A percentile compares a stretch with the other conserved stretches of the same genome.
Evolutionary conservation across 1,284 basidiomycete species (phyloP).

Genomic region (Abortiporus biennis): DNA sequence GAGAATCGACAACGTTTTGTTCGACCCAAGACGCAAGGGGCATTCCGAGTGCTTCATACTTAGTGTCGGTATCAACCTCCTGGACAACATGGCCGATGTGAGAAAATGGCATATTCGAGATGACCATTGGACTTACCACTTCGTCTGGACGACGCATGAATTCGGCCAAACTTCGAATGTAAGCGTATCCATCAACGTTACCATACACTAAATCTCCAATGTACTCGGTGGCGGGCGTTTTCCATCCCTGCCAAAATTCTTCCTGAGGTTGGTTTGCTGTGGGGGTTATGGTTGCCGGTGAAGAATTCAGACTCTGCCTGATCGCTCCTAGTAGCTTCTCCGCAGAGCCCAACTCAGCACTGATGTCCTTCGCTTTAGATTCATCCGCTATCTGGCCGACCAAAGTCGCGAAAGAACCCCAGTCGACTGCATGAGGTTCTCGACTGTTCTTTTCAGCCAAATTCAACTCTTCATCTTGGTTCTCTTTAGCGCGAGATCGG

Average conservation of each 20-base stretch:
- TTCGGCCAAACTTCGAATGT: slow-evolving; percentile 67
- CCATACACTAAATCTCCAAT: slow-evolving; percentile 69
- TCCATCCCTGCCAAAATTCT: slow-evolving; percentile 44
- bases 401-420: slow-evolving; percentile 51
- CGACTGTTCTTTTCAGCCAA: slow-evolving; percentile 40
- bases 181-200: slow-evolving; percentile 65
- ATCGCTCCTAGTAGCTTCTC: slow-evolving; percentile 28
- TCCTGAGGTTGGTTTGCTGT: slow-evolving; percentile 13
- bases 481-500: slow-evolving; percentile 47
- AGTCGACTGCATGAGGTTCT: slow-evolving; percentile 50
- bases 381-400: slow-evolving; percentile 42
- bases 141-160: slow-evolving; percentile 37
- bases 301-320: slow-evolving; percentile 18
- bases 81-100: no score
- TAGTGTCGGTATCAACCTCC: slow-evolving; percentile 1
- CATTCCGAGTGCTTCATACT: slow-evolving; percentile 30
- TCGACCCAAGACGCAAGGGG: slow-evolving; percentile 54
- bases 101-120: no score
- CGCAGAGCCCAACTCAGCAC: slow-evolving; percentile 27
- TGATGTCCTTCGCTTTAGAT: slow-evolving; percentile 31
- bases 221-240: slow-evolving; percentile 53
- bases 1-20: slow-evolving; percentile 47
- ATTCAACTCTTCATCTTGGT: slow-evolving; percentile 38
- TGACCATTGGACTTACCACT: no score
- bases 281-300: slow-evolving; percentile 6